Evolutionary conservation across 371 early-diverging fungal genomes (phyloP).

Genomic region (Mortierella sp.): DNA sequence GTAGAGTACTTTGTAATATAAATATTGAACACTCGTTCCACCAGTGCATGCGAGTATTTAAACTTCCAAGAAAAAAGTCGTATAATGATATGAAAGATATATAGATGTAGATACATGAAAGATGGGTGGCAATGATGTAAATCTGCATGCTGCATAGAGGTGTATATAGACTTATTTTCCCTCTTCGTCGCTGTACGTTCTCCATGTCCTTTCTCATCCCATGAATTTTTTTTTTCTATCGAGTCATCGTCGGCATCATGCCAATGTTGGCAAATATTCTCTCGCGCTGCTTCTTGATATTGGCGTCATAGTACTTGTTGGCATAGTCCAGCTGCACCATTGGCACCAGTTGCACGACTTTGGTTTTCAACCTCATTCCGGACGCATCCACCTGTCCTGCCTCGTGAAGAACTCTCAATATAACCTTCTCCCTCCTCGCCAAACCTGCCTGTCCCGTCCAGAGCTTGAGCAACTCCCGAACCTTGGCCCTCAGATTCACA

Average conservation of each 20-base stretch:
- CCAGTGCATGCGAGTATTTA: too few species aligned
- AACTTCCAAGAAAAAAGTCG: too few species aligned
- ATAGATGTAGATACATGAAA: too few species aligned
- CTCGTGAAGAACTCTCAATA: conserved; percentile 26
- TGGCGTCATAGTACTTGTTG: conserved; percentile 24
- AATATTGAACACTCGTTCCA: too few species aligned
- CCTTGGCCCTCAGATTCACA: conserved; percentile 44
- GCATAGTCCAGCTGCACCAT: conserved; percentile 32
- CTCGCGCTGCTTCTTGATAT: conserved; percentile 34
- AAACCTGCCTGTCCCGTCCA: conserved; percentile 40
- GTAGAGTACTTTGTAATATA: too few species aligned
- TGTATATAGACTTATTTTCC: too few species aligned
- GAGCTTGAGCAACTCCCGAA: conserved; percentile 39
- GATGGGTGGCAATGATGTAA: too few species aligned
- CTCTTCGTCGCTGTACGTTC: too few species aligned
- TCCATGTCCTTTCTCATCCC: background rate
- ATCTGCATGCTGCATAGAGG: too few species aligned
- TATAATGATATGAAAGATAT: too few species aligned
- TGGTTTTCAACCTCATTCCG: conserved; percentile 21
- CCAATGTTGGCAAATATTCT: conserved; percentile 7
- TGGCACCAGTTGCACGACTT: conserved; percentile 4
- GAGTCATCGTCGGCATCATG: conserved; percentile 1
- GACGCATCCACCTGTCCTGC: conserved; percentile 34
- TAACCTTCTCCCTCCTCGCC: conserved; percentile 33
- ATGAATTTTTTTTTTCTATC: background rate